A percentile compares a stretch with the other conserved stretches of the same genome.
Conservation (phyloP, 352 stramenopile species). For the Globisporangium parvum region DNA sequence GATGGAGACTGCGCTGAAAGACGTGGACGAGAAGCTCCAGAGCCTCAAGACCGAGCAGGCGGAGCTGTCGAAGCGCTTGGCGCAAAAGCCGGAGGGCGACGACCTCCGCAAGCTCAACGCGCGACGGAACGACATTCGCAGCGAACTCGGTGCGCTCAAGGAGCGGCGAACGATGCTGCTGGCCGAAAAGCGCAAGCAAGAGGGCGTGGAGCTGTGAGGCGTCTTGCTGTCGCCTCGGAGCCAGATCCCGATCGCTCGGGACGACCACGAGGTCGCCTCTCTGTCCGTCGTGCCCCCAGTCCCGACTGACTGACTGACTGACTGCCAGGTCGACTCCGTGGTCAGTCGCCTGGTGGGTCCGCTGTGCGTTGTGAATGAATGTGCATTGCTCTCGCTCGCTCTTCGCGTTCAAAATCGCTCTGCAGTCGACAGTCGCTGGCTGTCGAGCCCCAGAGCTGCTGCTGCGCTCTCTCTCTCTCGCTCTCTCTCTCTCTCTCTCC, state of each 20-base stretch:
- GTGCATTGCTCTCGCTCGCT: too few relatives aligned
- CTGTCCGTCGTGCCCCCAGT: too few relatives aligned
- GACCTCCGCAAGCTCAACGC: slow-evolving; percentile 79
- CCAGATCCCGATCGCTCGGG: not conserved
- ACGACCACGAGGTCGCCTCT: not conserved
- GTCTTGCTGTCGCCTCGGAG: not conserved
- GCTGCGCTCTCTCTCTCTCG: not conserved
- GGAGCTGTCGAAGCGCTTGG: slow-evolving; percentile 65
- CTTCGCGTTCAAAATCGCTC: too few relatives aligned
- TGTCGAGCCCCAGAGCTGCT: not conserved
- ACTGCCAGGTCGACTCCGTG: too few relatives aligned
- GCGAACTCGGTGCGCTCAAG: slow-evolving; percentile 76
- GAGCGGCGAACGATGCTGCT: slow-evolving; percentile 74
- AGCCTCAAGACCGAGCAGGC: slow-evolving; percentile 79
- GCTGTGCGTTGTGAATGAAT: too few relatives aligned
- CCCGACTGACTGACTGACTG: too few relatives aligned
- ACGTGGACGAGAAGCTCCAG: slow-evolving; percentile 77
- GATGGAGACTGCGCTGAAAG: slow-evolving; percentile 76
- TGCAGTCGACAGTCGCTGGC: not conserved
- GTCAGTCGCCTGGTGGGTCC: too few relatives aligned
- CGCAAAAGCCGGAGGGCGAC: slow-evolving; percentile 69
- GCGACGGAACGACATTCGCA: slow-evolving; percentile 79
- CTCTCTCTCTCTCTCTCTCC: not conserved
- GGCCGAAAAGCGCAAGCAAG: slow-evolving; percentile 78
- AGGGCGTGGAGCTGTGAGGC: slow-evolving; percentile 36